Evolutionary conservation across 139 green algal species (phyloP).

Genomic region (Desmodesmus armatus): DNA sequence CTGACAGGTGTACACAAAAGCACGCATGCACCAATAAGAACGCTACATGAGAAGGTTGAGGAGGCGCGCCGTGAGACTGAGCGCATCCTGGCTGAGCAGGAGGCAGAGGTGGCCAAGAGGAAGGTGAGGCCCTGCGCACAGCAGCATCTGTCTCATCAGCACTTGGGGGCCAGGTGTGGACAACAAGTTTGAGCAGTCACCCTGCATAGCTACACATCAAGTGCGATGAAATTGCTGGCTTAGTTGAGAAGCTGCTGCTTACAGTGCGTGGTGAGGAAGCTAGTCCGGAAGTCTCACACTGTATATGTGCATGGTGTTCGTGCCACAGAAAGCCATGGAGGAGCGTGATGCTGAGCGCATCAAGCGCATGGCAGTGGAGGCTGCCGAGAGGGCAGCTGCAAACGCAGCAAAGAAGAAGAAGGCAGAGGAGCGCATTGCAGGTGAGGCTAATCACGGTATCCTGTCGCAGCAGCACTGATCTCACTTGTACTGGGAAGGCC

Average conservation of each 20-base stretch:
- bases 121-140: constrained; percentile 26
- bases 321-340: constrained; percentile 31
- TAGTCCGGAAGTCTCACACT: too few relatives aligned
- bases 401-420: constrained; percentile 73
- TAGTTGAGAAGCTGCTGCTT: too few relatives aligned
- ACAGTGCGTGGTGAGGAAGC: too few relatives aligned
- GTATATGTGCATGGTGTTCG: too few relatives aligned
- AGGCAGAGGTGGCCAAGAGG: constrained; percentile 39
- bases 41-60: constrained; percentile 77
- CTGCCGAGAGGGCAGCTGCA: constrained; percentile 47
- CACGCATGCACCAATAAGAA: too few relatives aligned
- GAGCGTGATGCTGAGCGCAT: constrained; percentile 55
- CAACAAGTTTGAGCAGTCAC: too few relatives aligned
- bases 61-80: constrained; percentile 76
- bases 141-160: neutral
- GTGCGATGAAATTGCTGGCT: too few relatives aligned
- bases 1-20: too few relatives aligned
- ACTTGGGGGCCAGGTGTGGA: neutral
- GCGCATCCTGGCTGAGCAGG: constrained; percentile 73
- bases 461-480: neutral
- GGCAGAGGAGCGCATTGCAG: constrained; percentile 77
- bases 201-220: too few relatives aligned
- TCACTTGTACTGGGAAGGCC: neutral
- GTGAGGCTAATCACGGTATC: constrained; percentile 43
- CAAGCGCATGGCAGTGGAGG: constrained; percentile 60